Conservation (phyloP, 2,329 filamentous ascomycete genomes). For the Fusarium haematococcum region DNA sequence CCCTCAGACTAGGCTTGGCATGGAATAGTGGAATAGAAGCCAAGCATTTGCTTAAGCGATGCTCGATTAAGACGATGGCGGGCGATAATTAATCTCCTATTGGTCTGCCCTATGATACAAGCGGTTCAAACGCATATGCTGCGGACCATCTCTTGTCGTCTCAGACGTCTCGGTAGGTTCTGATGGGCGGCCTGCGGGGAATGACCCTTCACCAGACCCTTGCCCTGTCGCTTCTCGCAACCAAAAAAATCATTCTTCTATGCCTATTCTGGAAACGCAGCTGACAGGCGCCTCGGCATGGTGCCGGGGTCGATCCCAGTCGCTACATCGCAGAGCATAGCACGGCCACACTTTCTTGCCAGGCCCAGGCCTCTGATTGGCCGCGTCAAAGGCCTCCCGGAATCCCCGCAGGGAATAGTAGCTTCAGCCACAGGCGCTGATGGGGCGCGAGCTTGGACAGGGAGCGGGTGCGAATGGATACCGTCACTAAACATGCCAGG, state of each 20-base stretch:
- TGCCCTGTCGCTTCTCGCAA: not conserved
- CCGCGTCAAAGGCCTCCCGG: conserved; percentile 42
- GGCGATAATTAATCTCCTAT: conserved; percentile 5
- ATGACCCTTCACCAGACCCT: not conserved
- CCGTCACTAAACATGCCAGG: conserved; percentile 36
- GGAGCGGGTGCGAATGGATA: not conserved
- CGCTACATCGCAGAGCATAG: not conserved
- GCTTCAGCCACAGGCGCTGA: conserved; percentile 41
- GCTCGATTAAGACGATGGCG: not conserved
- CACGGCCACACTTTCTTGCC: conserved; percentile 34
- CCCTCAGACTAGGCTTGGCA: not conserved
- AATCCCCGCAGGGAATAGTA: conserved; percentile 35
- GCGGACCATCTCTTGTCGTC: conserved; percentile 30
- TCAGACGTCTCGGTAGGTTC: conserved; percentile 11
- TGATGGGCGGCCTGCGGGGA: conserved; percentile 20
- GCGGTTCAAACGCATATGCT: not conserved
- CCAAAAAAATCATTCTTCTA: not conserved
- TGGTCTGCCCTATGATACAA: conserved; percentile 14
- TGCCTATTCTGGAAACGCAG: not conserved
- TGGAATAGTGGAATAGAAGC: not conserved
- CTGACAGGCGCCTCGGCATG: not conserved
- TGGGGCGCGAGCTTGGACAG: conserved; percentile 25
- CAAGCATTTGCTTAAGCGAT: not conserved
- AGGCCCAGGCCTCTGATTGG: conserved; percentile 29
- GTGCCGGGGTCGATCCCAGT: not conserved